These are phyloP conservation scores for Paraphoma sp. DNA, from an alignment of 2,329 filamentous ascomycete species.

Conservation along the genomic window DNA sequence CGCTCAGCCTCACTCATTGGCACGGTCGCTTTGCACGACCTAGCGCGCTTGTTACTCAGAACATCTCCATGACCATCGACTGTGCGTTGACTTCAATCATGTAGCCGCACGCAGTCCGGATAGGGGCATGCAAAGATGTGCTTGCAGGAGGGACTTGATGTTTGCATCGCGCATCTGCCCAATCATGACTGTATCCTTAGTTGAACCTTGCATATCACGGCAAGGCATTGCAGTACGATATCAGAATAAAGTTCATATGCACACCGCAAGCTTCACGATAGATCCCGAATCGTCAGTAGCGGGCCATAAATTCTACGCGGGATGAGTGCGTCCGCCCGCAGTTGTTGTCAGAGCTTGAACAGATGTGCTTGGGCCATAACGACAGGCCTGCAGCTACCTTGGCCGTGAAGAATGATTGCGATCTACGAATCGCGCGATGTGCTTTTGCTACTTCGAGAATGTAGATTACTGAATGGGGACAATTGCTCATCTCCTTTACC, in stretches of 20 bases:
- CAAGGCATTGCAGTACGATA: constrained; percentile 8
- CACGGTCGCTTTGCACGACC: constrained; percentile 14
- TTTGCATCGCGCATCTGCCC: background rate
- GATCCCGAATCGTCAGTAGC: constrained; percentile 3
- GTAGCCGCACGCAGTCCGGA: constrained; percentile 11
- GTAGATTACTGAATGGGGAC: constrained; percentile 16
- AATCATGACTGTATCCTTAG: constrained; percentile 5
- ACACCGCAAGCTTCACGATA: constrained; percentile 8
- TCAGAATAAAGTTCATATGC: constrained; percentile 14
- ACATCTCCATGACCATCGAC: background rate
- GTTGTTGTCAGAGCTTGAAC: constrained; percentile 9
- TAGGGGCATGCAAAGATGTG: constrained; percentile 18
- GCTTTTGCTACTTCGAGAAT: constrained; percentile 15
- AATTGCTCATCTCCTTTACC: constrained; percentile 8
- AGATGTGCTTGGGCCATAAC: constrained; percentile 6
- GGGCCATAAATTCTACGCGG: constrained; percentile 3
- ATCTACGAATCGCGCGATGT: constrained; percentile 20
- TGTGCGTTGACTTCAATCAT: constrained; percentile 12
- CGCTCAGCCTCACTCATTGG: constrained; percentile 34
- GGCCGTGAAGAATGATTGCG: constrained; percentile 12
- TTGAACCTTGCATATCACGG: background rate
- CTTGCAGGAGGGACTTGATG: constrained; percentile 16
- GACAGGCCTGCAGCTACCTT: background rate
- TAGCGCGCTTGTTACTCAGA: constrained; percentile 4
- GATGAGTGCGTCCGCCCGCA: constrained; percentile 7